Conservation (phyloP, 306 rosid genomes). For the Spatholobus suberectus region DNA sequence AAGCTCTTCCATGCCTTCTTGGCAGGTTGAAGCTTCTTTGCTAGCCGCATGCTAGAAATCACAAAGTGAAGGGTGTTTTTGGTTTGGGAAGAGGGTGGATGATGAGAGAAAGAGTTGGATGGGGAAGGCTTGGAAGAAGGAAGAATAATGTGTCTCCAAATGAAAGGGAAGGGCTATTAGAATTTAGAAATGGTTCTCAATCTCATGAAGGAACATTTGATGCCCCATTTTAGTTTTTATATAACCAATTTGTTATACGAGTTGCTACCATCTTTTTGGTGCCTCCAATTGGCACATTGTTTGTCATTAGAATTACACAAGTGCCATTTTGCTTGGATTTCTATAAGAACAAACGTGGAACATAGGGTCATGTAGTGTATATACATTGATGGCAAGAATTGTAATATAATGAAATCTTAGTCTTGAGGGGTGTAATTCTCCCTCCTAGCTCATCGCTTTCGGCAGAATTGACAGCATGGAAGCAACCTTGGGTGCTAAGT, state of each 20-base stretch:
- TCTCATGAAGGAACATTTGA: slow-evolving; percentile 49
- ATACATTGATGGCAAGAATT: slow-evolving; percentile 28
- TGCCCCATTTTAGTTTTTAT: slow-evolving; percentile 43
- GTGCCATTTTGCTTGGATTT: slow-evolving; percentile 36
- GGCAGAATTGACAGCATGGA: slow-evolving; percentile 54
- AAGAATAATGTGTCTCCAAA: background rate
- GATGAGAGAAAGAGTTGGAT: slow-evolving; percentile 14
- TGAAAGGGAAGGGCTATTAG: slow-evolving; percentile 16
- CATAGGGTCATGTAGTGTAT: background rate
- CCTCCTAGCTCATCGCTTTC: slow-evolving; percentile 46
- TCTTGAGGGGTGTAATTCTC: slow-evolving; percentile 15
- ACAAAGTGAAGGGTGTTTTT: background rate
- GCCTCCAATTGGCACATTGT: slow-evolving; percentile 18
- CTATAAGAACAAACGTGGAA: background rate
- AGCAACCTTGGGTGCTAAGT: slow-evolving; percentile 68
- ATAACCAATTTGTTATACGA: slow-evolving; percentile 12
- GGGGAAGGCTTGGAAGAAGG: slow-evolving; percentile 28
- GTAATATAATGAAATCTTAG: slow-evolving; percentile 24
- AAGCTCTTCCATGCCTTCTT: slow-evolving; percentile 71
- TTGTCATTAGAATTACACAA: slow-evolving; percentile 32
- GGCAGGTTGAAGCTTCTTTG: slow-evolving; percentile 62
- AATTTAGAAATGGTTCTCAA: slow-evolving; percentile 35
- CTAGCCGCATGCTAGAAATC: slow-evolving; percentile 52
- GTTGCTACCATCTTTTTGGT: slow-evolving; percentile 9
- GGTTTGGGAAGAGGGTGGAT: no score